Evolutionary conservation across 768 basidiomycete species (phyloP).

Genomic region (Mycena crocata): DNA sequence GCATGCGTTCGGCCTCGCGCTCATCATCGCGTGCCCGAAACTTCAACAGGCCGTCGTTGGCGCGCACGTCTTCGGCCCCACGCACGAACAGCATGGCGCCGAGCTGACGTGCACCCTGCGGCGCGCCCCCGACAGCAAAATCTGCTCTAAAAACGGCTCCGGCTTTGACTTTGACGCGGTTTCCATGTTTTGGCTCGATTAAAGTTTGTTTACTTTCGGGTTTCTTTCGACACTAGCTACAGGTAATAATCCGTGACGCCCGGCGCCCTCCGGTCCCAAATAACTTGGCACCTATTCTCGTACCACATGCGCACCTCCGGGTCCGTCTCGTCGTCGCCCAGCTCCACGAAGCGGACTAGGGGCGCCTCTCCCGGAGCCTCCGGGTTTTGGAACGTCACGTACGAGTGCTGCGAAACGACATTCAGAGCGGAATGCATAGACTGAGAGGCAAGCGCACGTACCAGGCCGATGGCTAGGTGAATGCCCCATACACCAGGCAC

Average conservation of each 20-base stretch:
- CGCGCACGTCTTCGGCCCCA: too few relatives aligned
- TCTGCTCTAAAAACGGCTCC: neutral
- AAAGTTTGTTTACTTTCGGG: too few relatives aligned
- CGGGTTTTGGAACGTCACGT: conserved; percentile 38
- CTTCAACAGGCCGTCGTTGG: neutral
- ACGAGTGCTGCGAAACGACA: conserved; percentile 35
- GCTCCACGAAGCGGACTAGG: conserved; percentile 19
- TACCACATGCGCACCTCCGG: conserved; percentile 20
- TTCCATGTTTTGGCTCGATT: neutral
- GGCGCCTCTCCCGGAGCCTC: conserved; percentile 27
- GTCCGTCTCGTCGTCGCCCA: neutral
- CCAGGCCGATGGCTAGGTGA: conserved; percentile 57
- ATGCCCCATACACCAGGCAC: conserved; percentile 48
- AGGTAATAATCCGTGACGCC: conserved; percentile 28
- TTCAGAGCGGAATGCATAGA: conserved; percentile 15
- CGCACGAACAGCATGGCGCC: too few relatives aligned
- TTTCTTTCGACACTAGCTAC: neutral
- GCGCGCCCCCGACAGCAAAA: too few relatives aligned
- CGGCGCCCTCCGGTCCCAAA: conserved; percentile 38
- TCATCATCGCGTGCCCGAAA: conserved; percentile 13
- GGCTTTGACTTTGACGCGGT: conserved; percentile 6
- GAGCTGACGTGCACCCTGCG: neutral
- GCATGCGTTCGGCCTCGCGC: neutral
- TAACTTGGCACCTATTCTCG: conserved; percentile 28
- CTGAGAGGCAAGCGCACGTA: conserved; percentile 26